Base-by-base conservation (phyloP, 257 asterid species). In the Coffea eugenioides region DNA sequence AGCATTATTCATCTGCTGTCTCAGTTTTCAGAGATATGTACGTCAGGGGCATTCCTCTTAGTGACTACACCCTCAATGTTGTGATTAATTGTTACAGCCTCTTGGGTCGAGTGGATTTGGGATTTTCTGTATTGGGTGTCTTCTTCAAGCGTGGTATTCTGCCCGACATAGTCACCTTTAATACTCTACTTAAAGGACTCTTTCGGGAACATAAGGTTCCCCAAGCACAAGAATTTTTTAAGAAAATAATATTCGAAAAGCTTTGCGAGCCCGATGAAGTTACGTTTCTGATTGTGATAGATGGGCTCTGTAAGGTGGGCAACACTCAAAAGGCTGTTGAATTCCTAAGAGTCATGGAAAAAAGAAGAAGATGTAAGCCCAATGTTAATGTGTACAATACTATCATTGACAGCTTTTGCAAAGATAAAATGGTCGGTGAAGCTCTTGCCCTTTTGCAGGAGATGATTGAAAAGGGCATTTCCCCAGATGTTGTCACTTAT, bases 291-390 rank as follows among this genome's bases (percentile, higher is more conserved):
- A 74, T 76, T 6, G 74, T 84, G 12, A 66, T 83, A 9, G 69
- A 82, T 56, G 88, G 87, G 43, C 82, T 87, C 3, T 82, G 88
- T 69, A 87, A 84, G 74, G 75, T 68, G 54, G 54, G 54, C 15
- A 49, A 49, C 14, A 49, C 13, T 49, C 3, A 13, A 11, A 49
- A 2, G 54, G 54, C 54, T 13, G 3, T 49, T 49, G 15, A 49
- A 49, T 49, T 49, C 15, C 54, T 49, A 13, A 49, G 54, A 8
- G 11, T 13, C 54, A 49, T 49, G 54, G 54, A 13, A 13, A 13
- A 13, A 49, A 13, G 3, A 49, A 49, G 14, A 13, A 13, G 54
- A 49, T 49, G 34, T 31, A 49, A 49, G 54, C 54, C 54, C 14
- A 11, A 49, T 13, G 54, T 49, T 49, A 13, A 2, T 49, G 13